Evolutionary conservation across 768 basidiomycete species (phyloP).

Genomic region (Dendrothele bispora): DNA sequence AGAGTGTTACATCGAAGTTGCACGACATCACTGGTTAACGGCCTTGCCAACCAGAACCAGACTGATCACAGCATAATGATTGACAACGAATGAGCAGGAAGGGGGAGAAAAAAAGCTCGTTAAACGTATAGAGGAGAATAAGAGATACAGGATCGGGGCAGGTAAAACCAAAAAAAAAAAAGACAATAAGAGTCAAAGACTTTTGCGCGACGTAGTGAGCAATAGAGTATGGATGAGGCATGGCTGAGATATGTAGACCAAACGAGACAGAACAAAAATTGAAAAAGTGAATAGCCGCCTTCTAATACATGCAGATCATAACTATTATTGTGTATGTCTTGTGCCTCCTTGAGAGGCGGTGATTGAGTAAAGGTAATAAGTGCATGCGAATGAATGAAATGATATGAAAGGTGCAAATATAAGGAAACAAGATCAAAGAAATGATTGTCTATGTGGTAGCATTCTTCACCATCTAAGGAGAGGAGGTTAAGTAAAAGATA

Average conservation of each 20-base stretch:
- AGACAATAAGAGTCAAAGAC: background rate
- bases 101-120: background rate
- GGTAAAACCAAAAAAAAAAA: conserved; percentile 1
- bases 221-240: no score
- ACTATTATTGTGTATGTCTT: no score
- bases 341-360: conserved; percentile 76
- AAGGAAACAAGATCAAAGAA: conserved; percentile 23
- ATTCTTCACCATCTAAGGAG: conserved; percentile 68
- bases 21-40: no score
- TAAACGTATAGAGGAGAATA: background rate
- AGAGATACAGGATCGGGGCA: background rate
- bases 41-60: no score
- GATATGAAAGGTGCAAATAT: conserved; percentile 15
- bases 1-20: no score
- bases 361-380: conserved; percentile 30
- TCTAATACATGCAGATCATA: conserved; percentile 64
- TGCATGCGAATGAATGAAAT: conserved; percentile 11
- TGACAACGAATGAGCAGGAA: no score
- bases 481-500: background rate
- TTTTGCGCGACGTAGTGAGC: background rate
- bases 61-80: no score
- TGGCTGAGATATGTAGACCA: background rate
- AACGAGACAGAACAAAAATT: background rate
- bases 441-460: conserved; percentile 65
- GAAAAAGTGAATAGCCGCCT: conserved; percentile 22